Conservation (phyloP, 345 rosid species). For the Bruguiera parviflora region DNA sequence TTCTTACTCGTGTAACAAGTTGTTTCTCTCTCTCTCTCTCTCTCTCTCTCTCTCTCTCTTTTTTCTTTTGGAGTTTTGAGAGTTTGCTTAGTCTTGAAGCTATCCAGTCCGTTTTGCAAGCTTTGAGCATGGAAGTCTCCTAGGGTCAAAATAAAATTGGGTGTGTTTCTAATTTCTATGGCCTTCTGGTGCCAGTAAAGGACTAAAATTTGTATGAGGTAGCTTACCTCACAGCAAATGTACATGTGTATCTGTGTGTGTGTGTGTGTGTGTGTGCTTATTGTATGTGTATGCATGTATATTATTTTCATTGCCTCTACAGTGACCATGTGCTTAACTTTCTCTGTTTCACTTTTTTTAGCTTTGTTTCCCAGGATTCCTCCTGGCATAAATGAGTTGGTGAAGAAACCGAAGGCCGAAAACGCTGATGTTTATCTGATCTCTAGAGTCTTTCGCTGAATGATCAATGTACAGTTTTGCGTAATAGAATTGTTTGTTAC, state of each 20-base stretch:
- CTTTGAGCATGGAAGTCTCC: background rate
- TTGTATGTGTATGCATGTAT: too few species aligned
- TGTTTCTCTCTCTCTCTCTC: background rate
- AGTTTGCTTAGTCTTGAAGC: background rate
- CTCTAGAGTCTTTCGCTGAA: constrained; percentile 91
- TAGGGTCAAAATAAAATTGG: background rate
- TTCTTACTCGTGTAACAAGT: constrained; percentile 1
- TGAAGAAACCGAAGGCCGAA: constrained; percentile 63
- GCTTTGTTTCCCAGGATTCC: constrained; percentile 46
- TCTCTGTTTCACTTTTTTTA: background rate
- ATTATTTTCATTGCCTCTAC: background rate
- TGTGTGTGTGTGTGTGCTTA: too few species aligned
- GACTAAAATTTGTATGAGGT: background rate
- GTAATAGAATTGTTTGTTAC: background rate
- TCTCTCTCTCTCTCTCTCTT: background rate
- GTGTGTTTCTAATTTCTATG: background rate
- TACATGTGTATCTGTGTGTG: too few species aligned
- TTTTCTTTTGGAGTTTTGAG: background rate
- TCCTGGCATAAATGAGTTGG: constrained; percentile 73
- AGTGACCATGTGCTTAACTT: background rate
- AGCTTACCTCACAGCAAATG: background rate
- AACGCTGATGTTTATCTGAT: constrained; percentile 64
- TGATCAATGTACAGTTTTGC: constrained; percentile 72
- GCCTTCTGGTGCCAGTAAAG: background rate
- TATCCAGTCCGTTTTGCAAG: background rate